Conservation (phyloP, 1,284 basidiomycete species). For the Prillingera fragicola region DNA sequence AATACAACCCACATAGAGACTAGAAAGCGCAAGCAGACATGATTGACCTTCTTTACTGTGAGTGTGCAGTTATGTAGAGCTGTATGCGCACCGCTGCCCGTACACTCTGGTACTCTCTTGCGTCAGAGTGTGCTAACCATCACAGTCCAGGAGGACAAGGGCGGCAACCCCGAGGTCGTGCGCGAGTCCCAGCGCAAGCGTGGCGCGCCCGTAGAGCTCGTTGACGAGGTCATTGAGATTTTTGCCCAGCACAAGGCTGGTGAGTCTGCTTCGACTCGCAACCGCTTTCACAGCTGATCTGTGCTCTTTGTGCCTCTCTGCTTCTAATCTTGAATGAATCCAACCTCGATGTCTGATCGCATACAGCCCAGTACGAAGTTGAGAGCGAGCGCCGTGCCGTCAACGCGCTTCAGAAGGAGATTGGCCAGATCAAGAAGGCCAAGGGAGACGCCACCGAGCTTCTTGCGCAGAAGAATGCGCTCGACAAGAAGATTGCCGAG, state of each 20-base stretch:
- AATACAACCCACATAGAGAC: too few species aligned
- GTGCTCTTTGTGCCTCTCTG: too few species aligned
- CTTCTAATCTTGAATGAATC: too few species aligned
- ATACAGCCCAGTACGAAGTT: slow-evolving; percentile 76
- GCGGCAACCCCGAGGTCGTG: slow-evolving; percentile 90
- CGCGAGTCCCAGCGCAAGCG: slow-evolving; percentile 89
- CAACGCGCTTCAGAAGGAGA: slow-evolving; percentile 89
- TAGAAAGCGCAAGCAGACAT: too few species aligned
- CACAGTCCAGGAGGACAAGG: slow-evolving; percentile 59
- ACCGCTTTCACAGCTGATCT: neutral
- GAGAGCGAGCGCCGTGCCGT: slow-evolving; percentile 74
- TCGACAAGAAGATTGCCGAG: slow-evolving; percentile 66
- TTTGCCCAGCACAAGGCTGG: slow-evolving; percentile 64
- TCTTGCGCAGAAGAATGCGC: slow-evolving; percentile 67
- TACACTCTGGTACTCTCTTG: neutral
- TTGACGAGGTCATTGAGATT: slow-evolving; percentile 88
- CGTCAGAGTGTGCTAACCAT: neutral
- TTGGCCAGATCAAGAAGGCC: slow-evolving; percentile 88
- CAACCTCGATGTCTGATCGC: too few species aligned
- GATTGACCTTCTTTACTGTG: slow-evolving; percentile 47
- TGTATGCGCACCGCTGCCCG: neutral
- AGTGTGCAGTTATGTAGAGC: slow-evolving; percentile 8
- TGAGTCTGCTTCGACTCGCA: slow-evolving; percentile 49
- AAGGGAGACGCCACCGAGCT: slow-evolving; percentile 87
- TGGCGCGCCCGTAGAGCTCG: slow-evolving; percentile 78